A percentile compares a stretch with the other conserved stretches of the same genome.
Evolutionary conservation across 305 asterid species (phyloP).

Genomic region (Andrographis paniculata): DNA sequence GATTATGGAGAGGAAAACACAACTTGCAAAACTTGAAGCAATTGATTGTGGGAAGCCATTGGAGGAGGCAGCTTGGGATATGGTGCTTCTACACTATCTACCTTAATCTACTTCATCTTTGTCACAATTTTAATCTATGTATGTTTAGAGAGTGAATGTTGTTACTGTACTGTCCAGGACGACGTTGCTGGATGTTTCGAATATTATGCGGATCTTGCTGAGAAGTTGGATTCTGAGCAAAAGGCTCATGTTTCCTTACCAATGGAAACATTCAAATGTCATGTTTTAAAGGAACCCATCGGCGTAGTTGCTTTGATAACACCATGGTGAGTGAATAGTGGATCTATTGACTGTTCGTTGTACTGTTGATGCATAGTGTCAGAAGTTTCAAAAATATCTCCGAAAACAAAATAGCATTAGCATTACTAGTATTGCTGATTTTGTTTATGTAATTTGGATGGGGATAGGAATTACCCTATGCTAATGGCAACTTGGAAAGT

Average conservation of each 20-base stretch:
- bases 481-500: constrained; percentile 99
- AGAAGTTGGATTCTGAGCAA: constrained; percentile 72
- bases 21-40: constrained; percentile 75
- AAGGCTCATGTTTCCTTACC: constrained; percentile 69
- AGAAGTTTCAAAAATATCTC: no score
- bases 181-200: constrained; percentile 93
- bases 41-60: constrained; percentile 82
- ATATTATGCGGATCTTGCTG: constrained; percentile 87
- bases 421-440: constrained; percentile 15
- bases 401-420: no score
- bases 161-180: constrained; percentile 41
- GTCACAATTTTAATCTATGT: no score
- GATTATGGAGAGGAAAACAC: constrained; percentile 71
- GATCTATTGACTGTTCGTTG: constrained; percentile 1
- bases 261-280: constrained; percentile 66
- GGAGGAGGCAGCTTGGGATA: constrained; percentile 90
- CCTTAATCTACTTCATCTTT: no score
- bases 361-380: no score
- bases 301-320: constrained; percentile 96
- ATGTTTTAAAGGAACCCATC: constrained; percentile 73
- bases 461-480: constrained; percentile 85
- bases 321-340: constrained; percentile 57
- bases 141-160: no score
- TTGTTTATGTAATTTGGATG: constrained; percentile 12
- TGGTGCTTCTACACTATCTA: no score